Base-by-base conservation (phyloP, 768 basidiomycete genomes). In the Xerocomellus amylosporus region DNA sequence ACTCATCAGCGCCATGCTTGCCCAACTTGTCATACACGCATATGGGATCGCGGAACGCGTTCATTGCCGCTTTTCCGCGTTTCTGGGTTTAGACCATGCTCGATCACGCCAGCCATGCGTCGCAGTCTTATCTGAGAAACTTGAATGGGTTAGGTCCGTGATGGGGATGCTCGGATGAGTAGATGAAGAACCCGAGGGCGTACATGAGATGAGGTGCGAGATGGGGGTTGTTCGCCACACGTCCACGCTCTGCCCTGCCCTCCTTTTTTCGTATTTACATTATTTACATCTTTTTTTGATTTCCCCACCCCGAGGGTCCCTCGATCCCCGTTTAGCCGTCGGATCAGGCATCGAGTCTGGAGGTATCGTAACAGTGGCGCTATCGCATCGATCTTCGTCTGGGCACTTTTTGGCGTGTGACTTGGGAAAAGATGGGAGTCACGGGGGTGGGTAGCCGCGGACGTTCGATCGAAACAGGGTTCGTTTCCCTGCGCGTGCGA, bases 11-110 rank as follows among this genome's bases (percentile, higher is more conserved):
- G 51, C 31, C 57, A 37, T 39, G 43, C 39, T 26, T 38, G 31
- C 40, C 30, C 19, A 47, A 51, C 45, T 14, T 40, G 57, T 41
- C 13, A 33, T 5, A n/a, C 20, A 24, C 17, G 17, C 31, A 53
- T 40, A 53, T 55, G 53, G 49, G 40, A 55, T 58, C 59, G 50
- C 61, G 64, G 64, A 67, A 66, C 33, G 39, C 46, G 33, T 58
- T 57, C 64, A 57, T 63, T 33, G 47, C 66, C 66, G 66, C 52
- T 60, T 55, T 62, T 51, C 63, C 60, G 63, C 49, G 22, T 57
- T 51, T 48, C 34, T 55, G 41, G 36, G 42, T 49, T 44, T 44
- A 31, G 54, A 56, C 46, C 39, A 17, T 39, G 49, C 15, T 36
- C 48, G 58, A 64, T 67, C 65, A 56, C 22, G 42, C 54, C 49